Conservation (phyloP, 352 stramenopile species). For the Aphanomyces astaci region DNA sequence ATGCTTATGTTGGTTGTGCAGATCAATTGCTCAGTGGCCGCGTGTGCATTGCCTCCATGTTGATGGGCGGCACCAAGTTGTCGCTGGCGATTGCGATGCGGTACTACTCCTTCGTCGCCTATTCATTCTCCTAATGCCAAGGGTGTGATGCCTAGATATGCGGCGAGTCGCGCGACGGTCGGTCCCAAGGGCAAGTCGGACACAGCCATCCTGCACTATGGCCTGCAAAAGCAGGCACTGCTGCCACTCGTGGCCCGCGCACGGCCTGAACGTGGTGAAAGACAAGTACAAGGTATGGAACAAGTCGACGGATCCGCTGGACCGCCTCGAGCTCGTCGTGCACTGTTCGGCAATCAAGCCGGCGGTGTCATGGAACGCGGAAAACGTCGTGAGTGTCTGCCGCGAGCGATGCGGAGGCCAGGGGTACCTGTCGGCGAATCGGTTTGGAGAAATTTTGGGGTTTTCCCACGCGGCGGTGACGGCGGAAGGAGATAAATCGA, state of each 20-base stretch:
- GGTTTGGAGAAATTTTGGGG: constrained; percentile 21
- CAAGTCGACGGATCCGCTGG: constrained; percentile 17
- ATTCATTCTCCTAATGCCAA: no score
- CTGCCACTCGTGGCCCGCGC: constrained; percentile 17
- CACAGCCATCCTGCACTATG: constrained; percentile 21
- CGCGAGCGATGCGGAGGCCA: constrained; percentile 21
- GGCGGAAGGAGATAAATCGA: constrained; percentile 21
- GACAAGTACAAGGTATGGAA: constrained; percentile 21
- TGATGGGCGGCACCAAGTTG: constrained; percentile 21
- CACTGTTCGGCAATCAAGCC: constrained; percentile 22
- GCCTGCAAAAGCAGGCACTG: constrained; percentile 13
- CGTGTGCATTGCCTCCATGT: constrained; percentile 21
- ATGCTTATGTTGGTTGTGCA: no score
- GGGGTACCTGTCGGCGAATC: constrained; percentile 20
- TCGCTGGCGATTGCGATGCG: constrained; percentile 20
- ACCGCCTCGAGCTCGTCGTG: constrained; percentile 15
- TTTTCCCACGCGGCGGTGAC: constrained; percentile 21
- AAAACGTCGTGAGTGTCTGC: constrained; percentile 23
- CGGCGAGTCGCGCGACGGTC: constrained; percentile 17
- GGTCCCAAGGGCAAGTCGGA: constrained; percentile 23
- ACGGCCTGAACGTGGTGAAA: constrained; percentile 17
- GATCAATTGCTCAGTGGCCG: constrained; percentile 22
- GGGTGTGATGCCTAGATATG: not conserved
- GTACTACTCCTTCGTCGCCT: no score
- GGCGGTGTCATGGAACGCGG: constrained; percentile 22